Evolutionary conservation across 1,284 basidiomycete genomes (phyloP), one percentile per base, ranked within the genome.

Genomic region (Naganishia cerealis): DNA sequence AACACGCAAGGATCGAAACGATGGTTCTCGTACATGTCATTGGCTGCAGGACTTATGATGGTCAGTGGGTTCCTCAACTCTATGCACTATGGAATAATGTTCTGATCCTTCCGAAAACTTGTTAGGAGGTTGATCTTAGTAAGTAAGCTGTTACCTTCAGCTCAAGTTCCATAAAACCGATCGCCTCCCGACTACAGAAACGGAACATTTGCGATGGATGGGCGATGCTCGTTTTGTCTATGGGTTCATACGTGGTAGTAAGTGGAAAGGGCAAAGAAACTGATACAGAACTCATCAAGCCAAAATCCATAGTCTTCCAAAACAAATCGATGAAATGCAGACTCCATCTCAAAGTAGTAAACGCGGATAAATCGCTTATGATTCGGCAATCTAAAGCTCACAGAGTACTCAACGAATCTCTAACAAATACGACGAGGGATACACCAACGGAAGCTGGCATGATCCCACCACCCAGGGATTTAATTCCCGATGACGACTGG

Each of bases 171-270:
- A 18, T 38, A 40, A 67, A 39, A 13, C 57, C 38, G 1, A 57
- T 54, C 21, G 36, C 9, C 9, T 29, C 40, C 1, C 39, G n/a
- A 46, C 3, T 52, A 74, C 82, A 81, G 85, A 91, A 18, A 97
- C 94, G 0, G 94, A 97, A 69, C 82, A 90, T 74, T 79, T 94
- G 55, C 86, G 95, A 3, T 96, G 92, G 87, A 88, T 99, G 86
- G 95, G 95, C n/a, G 90, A 93, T 76, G 83, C 86, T 9, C 88
- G 95, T 1, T 99, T 98, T 80, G 76, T 90, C n/a, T 83, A 88
- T 63, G 94, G 94, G 3, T 89, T 88, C 77, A 75, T 97, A 1
- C 85, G 87, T 63, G 91, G 89, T 73, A 73, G 88, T 88, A 73
- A 73, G 85, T 71, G 26, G 4, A 24, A 15, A 48, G 2, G 42